Base-by-base conservation (phyloP, 176 grass and related monocot species). In the Lolium rigidum region DNA sequence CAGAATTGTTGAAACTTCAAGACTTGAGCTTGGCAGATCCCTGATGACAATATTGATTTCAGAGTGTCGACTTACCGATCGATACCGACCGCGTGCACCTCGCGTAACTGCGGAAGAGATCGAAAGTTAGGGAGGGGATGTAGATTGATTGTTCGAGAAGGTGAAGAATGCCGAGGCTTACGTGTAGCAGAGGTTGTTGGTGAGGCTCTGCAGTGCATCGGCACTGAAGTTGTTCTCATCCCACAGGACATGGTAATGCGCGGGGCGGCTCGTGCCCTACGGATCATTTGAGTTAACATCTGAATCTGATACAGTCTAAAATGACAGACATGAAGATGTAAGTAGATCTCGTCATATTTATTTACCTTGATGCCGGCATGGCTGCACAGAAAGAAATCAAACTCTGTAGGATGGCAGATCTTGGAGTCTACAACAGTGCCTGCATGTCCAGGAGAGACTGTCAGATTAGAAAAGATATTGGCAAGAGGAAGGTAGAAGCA, bases 181-280 rank as follows among this genome's bases (percentile, higher is more conserved):
- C 95, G 95, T 97, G 92, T 97, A 97, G 68, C 92, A 94, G 37
- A 97, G 92, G 67, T 97, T 94, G 84, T 97, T 93, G 24, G 95
- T 97, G 15, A 97, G 86, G 26, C 84, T 94, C 85, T 97, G 95
- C 68, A 97, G 58, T 5, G 50, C 83, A 84, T 94, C 95, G 11
- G 95, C 89, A 2, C 87, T 91, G 84, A 97, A 94, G 35, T 94
- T 94, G 74, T 97, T 97, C 49, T 97, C 95, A 48, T 97, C 92
- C 95, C 94, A 97, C 70, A 97, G 83, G 60, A 94, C 95, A 86
- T 97, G 95, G 62, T 97, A 97, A 63, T 97, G 95, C 60, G 95
- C 92, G 61, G 95, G 95, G 28, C 95, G 88, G 86, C 95, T 97
- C 20, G 92, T 97, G 49, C 95, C 95, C 90, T 95, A 31, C 3